Conservation (phyloP, 352 stramenopile species). For the Thalassiosira livingstoniorum region DNA sequence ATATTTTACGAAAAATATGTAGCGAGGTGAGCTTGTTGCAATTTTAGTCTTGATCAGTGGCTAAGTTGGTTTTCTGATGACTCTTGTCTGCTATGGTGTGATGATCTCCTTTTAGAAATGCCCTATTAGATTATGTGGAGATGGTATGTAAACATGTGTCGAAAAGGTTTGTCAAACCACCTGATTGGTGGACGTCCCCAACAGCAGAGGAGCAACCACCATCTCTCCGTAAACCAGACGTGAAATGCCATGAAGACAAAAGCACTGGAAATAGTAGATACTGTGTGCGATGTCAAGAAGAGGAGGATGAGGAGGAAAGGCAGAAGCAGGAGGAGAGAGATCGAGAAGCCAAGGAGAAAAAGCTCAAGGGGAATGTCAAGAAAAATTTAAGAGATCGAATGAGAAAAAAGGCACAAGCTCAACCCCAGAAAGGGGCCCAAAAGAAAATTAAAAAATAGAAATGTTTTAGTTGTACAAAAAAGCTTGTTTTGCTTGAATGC, state of each 20-base stretch:
- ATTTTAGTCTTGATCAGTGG: no score
- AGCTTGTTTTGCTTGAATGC: no score
- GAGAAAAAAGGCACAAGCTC: slow-evolving; percentile 40
- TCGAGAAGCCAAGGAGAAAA: slow-evolving; percentile 60
- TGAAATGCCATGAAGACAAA: slow-evolving; percentile 75
- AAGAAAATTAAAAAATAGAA: no score
- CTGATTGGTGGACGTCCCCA: slow-evolving; percentile 74
- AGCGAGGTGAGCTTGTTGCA: slow-evolving; percentile 42
- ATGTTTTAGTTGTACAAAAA: no score
- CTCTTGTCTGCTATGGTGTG: no score
- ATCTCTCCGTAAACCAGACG: slow-evolving; percentile 76
- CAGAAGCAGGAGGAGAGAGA: slow-evolving; percentile 57
- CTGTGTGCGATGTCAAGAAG: slow-evolving; percentile 78
- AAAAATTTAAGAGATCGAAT: slow-evolving; percentile 48
- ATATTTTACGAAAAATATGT: slow-evolving; percentile 92
- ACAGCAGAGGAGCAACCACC: slow-evolving; percentile 59
- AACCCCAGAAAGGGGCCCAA: no score
- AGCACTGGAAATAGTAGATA: slow-evolving; percentile 58
- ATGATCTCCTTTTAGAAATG: slow-evolving; percentile 89
- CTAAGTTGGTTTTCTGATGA: no score
- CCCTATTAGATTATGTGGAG: slow-evolving; percentile 97
- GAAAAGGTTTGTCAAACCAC: slow-evolving; percentile 86
- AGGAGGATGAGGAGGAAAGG: slow-evolving; percentile 62
- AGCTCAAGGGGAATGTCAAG: slow-evolving; percentile 57
- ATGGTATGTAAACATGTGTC: slow-evolving; percentile 93